Conservation (phyloP, 108 stramenopile genomes). For the Chaetoceros muelleri region DNA sequence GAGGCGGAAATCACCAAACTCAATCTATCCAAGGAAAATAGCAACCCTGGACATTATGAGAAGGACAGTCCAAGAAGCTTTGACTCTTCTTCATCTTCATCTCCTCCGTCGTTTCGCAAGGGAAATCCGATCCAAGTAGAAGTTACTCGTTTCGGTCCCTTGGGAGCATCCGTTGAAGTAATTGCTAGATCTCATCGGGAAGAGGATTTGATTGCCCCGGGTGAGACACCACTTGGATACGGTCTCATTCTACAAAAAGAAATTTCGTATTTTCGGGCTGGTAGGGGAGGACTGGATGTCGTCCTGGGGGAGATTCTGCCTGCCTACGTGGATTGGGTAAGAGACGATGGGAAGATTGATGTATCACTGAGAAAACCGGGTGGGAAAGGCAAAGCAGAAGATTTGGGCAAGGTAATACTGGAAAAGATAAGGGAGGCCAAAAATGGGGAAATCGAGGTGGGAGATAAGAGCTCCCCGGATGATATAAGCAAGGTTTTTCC, state of each 20-base stretch:
- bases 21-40: no score
- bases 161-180: constrained; percentile 67
- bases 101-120: neutral
- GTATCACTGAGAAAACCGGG: constrained; percentile 54
- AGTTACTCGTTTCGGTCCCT: constrained; percentile 59
- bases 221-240: constrained; percentile 38
- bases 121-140: constrained; percentile 70
- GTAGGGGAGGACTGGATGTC: constrained; percentile 54
- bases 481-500: constrained; percentile 62
- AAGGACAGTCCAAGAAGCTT: no score
- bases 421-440: constrained; percentile 28
- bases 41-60: no score
- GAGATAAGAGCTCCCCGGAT: constrained; percentile 68
- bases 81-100: no score
- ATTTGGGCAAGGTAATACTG: constrained; percentile 39
- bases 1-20: no score
- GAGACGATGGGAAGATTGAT: constrained; percentile 57
- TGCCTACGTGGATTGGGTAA: constrained; percentile 56
- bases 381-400: constrained; percentile 56
- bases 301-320: constrained; percentile 64
- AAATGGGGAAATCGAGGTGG: constrained; percentile 35
- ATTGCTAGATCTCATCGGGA: constrained; percentile 44
- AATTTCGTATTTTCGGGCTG: constrained; percentile 61
- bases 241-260: constrained; percentile 69
- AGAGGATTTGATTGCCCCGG: constrained; percentile 40